Base-by-base conservation (phyloP, 352 stramenopile species). In the Phytophthora cactorum region DNA sequence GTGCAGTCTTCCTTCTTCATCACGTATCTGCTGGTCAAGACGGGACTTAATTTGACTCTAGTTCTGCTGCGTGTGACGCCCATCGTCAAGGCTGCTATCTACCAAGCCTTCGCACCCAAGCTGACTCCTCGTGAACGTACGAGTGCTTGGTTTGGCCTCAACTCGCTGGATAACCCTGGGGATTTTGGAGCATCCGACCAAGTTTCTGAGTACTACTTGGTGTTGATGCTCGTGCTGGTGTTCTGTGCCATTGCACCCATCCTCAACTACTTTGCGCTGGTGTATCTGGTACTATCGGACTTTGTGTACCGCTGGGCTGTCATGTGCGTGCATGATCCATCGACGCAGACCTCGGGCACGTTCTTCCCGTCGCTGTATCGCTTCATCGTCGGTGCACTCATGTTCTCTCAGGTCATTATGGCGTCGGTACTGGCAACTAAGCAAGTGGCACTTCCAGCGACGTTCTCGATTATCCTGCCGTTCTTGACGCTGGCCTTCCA, bases 361-460 rank as follows among this genome's bases (percentile, higher is more conserved):
- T 95, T 82, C 62, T 95, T 90, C 69, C 88, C 88, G 46, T 88
- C 84, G 47, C 82, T 95, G 45, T 93, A 94, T 64, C 82, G 84
- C 25, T 93, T 93, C 55, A 90, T 89, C 39, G 75, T 95, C 32
- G 84, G 84, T 11, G 88, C 88, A 47, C 56, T 95, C 50, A 70
- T 92, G 34, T 91, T 95, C 58, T 77, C 88, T 15, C 88, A 95
- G 74, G 72, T 93, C 46, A 87, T 93, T 50, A 93, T 93, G 75
- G 78, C 81, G 17, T 84, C 76, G 11, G 64, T 90, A 54, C 67
- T 95, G 28, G 83, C 79, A n/a, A 84, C 89, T 22, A 95, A 95
- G 76, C 70, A 90, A 59, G 82, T 87, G 7, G 78, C 88, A 9
- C 54, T 84, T 6, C 70, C 85, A 1, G 86, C 86, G 12, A 85